These are phyloP conservation scores for Arthroderma sp. DNA, from an alignment of 2,329 filamentous ascomycete species.

Conservation along the genomic window DNA sequence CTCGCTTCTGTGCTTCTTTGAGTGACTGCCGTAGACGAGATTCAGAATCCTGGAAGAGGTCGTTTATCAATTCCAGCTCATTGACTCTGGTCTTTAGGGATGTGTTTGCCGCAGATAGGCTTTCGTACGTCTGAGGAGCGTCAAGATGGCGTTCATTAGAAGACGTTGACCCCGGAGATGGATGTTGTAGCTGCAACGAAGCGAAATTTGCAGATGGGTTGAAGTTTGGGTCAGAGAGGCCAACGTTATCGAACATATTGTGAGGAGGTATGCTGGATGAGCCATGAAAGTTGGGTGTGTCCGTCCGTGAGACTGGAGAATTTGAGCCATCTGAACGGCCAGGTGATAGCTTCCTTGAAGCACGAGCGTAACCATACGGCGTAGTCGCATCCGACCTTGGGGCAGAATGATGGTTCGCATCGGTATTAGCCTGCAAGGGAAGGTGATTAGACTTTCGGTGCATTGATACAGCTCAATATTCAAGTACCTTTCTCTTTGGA, in stretches of 20 bases:
- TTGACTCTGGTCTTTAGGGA: slow-evolving; percentile 89
- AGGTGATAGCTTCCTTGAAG: slow-evolving; percentile 60
- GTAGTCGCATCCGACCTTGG: slow-evolving; percentile 47
- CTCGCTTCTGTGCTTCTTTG: slow-evolving; percentile 64
- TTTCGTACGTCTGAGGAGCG: slow-evolving; percentile 64
- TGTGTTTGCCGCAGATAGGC: slow-evolving; percentile 66
- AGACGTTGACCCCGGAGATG: slow-evolving; percentile 49
- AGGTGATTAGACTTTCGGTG: slow-evolving; percentile 9
- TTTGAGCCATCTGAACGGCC: slow-evolving; percentile 62
- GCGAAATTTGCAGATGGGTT: slow-evolving; percentile 42
- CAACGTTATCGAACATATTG: slow-evolving; percentile 63
- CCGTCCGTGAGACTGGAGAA: slow-evolving; percentile 67
- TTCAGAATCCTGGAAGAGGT: slow-evolving; percentile 56
- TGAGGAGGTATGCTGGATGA: slow-evolving; percentile 58
- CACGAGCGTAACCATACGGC: slow-evolving; percentile 48
- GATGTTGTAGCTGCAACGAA: slow-evolving; percentile 42
- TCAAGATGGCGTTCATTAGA: slow-evolving; percentile 55
- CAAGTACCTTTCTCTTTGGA: slow-evolving; percentile 67
- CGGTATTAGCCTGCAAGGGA: slow-evolving; percentile 33
- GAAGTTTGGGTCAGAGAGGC: slow-evolving; percentile 57
- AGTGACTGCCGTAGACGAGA: slow-evolving; percentile 49
- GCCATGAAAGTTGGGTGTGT: slow-evolving; percentile 63
- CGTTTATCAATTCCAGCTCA: slow-evolving; percentile 90
- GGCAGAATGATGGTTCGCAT: slow-evolving; percentile 48
- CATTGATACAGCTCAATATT: slow-evolving; percentile 9